Conservation (phyloP, 192 early-diverging fungal species). For the Coemansia sp. region DNA sequence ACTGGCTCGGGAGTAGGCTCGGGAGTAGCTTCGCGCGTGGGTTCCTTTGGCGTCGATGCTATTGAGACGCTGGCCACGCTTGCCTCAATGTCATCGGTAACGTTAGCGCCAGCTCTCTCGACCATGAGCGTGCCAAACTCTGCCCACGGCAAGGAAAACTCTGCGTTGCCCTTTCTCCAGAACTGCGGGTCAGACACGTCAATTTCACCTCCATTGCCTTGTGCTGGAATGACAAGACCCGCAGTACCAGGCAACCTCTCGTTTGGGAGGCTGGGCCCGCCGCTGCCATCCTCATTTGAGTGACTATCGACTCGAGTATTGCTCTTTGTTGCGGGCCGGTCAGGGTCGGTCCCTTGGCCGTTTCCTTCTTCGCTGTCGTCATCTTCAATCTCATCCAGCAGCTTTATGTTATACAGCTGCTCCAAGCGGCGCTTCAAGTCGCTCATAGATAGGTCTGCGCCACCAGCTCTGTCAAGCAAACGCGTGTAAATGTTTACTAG, state of each 20-base stretch:
- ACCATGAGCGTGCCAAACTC: slow-evolving; percentile 52
- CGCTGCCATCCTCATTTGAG: not conserved
- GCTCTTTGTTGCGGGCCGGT: not conserved
- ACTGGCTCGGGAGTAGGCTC: slow-evolving; percentile 16
- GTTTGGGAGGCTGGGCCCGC: not conserved
- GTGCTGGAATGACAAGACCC: not conserved
- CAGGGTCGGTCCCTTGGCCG: not conserved
- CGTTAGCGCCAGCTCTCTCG: slow-evolving; percentile 30
- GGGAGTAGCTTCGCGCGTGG: slow-evolving; percentile 6
- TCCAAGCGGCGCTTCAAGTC: slow-evolving; percentile 33
- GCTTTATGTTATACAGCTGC: slow-evolving; percentile 27
- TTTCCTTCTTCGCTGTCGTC: slow-evolving; percentile 26
- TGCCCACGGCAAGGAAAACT: slow-evolving; percentile 43
- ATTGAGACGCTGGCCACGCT: slow-evolving; percentile 5
- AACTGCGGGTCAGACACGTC: slow-evolving; percentile 47
- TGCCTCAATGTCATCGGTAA: slow-evolving; percentile 14
- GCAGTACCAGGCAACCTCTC: not conserved
- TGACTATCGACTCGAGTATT: not conserved
- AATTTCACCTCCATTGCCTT: slow-evolving; percentile 12
- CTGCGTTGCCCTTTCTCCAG: slow-evolving; percentile 30
- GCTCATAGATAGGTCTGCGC: slow-evolving; percentile 13
- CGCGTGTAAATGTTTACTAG: slow-evolving; percentile 49
- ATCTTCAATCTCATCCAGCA: slow-evolving; percentile 40
- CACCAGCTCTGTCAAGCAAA: slow-evolving; percentile 23
- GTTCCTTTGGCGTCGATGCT: slow-evolving; percentile 1